A percentile compares a stretch with the other conserved stretches of the same genome.
Conservation (phyloP, 768 basidiomycete species). For the Lactifluus rugatus region DNA sequence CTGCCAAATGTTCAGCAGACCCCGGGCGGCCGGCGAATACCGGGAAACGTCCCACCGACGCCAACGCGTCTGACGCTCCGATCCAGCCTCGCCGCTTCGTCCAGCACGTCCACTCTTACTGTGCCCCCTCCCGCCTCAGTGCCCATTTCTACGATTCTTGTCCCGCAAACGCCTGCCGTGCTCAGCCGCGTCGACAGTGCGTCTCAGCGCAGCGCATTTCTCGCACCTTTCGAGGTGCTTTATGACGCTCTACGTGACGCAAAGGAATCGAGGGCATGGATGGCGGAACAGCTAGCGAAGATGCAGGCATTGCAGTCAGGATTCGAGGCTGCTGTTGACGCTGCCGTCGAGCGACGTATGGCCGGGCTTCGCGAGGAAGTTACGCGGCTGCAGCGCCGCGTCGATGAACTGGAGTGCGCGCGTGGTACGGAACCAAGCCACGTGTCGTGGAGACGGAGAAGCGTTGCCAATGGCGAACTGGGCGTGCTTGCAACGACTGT, state of each 20-base stretch:
- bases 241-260: conserved; percentile 80
- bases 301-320: conserved; percentile 48
- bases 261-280: conserved; percentile 67
- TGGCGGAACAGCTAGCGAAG: conserved; percentile 61
- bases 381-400: conserved; percentile 43
- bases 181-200: conserved; percentile 51
- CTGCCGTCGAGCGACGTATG: conserved; percentile 51
- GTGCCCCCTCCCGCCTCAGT: conserved; percentile 40
- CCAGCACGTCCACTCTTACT: conserved; percentile 11
- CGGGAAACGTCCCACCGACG: conserved; percentile 19
- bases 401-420: conserved; percentile 59
- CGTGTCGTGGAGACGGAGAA: conserved; percentile 18
- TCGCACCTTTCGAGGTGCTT: conserved; percentile 75
- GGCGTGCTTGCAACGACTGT: conserved; percentile 1
- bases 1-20: conserved; percentile 17
- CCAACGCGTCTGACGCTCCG: conserved; percentile 19
- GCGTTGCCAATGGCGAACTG: conserved; percentile 18
- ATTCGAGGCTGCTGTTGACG: conserved; percentile 48
- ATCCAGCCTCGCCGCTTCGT: conserved; percentile 21
- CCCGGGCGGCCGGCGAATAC: conserved; percentile 10
- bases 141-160: conserved; percentile 55
- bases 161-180: conserved; percentile 61
- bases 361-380: conserved; percentile 55
- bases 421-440: conserved; percentile 21
- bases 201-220: conserved; percentile 64